Percentiles rank a stretch among this genome's conserved stretches.
These are phyloP conservation scores for Picea glauca DNA, from an alignment of 75 land plant genomes.

Conservation along the genomic window DNA sequence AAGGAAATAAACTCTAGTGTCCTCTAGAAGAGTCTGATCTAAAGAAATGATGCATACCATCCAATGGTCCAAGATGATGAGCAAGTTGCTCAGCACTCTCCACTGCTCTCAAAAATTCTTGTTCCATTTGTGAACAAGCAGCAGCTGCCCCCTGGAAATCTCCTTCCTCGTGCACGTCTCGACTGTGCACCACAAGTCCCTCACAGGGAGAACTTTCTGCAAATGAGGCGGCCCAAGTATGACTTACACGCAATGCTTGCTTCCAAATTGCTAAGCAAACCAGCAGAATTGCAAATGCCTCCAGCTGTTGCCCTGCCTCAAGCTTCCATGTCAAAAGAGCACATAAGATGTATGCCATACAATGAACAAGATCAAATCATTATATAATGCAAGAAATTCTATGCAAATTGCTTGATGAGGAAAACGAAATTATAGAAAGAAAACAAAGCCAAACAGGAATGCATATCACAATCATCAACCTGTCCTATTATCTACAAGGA, in stretches of 20 bases:
- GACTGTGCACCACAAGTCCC: neutral
- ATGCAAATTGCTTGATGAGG: too few species aligned
- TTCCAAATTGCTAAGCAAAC: slow-evolving; percentile 91
- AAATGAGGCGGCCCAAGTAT: slow-evolving; percentile 69
- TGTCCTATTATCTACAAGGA: too few species aligned
- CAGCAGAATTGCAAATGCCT: slow-evolving; percentile 89
- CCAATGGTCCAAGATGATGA: slow-evolving; percentile 28
- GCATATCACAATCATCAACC: too few species aligned
- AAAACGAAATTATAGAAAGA: too few species aligned
- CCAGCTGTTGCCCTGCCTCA: slow-evolving; percentile 40
- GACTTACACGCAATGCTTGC: slow-evolving; percentile 82
- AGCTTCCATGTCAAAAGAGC: slow-evolving; percentile 23
- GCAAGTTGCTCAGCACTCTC: slow-evolving; percentile 78
- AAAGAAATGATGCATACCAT: too few species aligned
- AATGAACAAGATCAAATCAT: too few species aligned
- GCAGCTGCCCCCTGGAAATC: slow-evolving; percentile 32
- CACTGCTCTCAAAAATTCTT: slow-evolving; percentile 77
- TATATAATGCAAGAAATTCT: too few species aligned
- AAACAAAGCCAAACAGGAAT: too few species aligned
- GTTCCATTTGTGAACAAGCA: slow-evolving; percentile 58
- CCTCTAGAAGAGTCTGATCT: too few species aligned
- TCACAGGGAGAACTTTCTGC: slow-evolving; percentile 38
- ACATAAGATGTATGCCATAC: too few species aligned
- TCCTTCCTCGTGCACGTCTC: neutral
- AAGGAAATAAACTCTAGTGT: too few species aligned